These are phyloP conservation scores for Trichoderma asperelloides DNA, from an alignment of 495 filamentous ascomycete genomes.

Conservation along the genomic window DNA sequence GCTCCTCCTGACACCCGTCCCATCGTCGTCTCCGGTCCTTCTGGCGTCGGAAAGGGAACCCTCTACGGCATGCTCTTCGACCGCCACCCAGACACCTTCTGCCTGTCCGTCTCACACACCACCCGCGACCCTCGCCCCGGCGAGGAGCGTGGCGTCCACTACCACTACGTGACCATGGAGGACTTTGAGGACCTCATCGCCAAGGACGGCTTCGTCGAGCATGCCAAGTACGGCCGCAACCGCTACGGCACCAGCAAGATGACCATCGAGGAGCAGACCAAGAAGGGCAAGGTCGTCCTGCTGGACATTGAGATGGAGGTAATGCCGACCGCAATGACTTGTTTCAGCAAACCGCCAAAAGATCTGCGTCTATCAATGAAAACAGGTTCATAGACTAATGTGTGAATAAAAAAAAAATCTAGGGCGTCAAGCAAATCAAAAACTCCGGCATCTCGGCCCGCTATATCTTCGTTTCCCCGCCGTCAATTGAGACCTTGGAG, in stretches of 20 bases:
- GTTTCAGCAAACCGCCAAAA: conserved; percentile 8
- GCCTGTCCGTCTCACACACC: conserved; percentile 80
- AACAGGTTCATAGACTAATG: neutral
- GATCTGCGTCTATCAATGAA: neutral
- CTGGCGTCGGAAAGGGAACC: conserved; percentile 82
- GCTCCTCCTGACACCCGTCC: conserved; percentile 44
- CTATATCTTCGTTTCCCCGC: conserved; percentile 80
- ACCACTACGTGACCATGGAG: conserved; percentile 67
- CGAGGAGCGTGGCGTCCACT: conserved; percentile 69
- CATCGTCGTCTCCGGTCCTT: conserved; percentile 80
- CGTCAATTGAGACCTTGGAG: conserved; percentile 65
- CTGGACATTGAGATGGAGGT: conserved; percentile 92
- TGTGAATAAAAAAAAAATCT: neutral
- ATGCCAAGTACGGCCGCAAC: conserved; percentile 25
- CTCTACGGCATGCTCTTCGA: conserved; percentile 63
- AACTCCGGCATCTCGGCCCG: conserved; percentile 64
- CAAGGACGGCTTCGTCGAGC: conserved; percentile 71
- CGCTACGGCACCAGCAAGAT: conserved; percentile 23
- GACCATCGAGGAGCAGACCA: conserved; percentile 63
- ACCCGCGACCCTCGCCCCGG: conserved; percentile 68
- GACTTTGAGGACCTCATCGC: conserved; percentile 60
- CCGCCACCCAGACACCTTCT: conserved; percentile 63
- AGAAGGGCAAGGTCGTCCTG: conserved; percentile 57
- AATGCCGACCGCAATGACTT: neutral
- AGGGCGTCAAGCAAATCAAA: conserved; percentile 92